Percentiles rank a stretch among this genome's conserved stretches.
phyloP scores from a whole-genome alignment of 2,329 filamentous ascomycete species.

The Escovopsis weberi region DNA sequence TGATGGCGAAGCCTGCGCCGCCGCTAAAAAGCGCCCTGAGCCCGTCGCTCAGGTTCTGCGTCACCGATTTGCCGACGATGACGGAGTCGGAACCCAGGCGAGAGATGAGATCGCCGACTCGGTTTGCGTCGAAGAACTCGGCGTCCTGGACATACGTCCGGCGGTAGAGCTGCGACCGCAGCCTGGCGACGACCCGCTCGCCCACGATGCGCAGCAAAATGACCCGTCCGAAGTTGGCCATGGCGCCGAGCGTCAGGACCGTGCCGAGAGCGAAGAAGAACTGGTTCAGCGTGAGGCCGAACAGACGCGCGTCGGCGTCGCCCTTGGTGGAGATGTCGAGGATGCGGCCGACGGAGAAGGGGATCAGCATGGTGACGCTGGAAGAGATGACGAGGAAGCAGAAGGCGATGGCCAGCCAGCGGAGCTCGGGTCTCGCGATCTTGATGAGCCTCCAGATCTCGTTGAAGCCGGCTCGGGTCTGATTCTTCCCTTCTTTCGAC shows the following conservation, averaged over 20 bases:
- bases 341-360: constrained; percentile 92
- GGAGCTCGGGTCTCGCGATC: constrained; percentile 75
- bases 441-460: constrained; percentile 82
- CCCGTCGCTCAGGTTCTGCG: constrained; percentile 95
- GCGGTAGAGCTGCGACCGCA: constrained; percentile 80
- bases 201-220: constrained; percentile 88
- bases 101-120: constrained; percentile 91
- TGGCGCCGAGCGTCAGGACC: constrained; percentile 69
- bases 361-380: constrained; percentile 86
- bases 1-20: constrained; percentile 74
- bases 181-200: constrained; percentile 80
- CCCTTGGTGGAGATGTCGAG: constrained; percentile 78
- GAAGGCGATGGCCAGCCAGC: constrained; percentile 66
- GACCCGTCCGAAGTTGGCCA: constrained; percentile 86
- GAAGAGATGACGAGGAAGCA: constrained; percentile 79
- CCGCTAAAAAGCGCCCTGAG: constrained; percentile 82
- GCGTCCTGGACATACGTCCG: constrained; percentile 94
- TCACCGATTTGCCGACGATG: constrained; percentile 96
- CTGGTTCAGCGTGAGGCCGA: constrained; percentile 71
- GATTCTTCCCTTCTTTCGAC: constrained; percentile 55
- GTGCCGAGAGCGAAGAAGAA: constrained; percentile 73
- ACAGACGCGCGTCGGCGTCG: constrained; percentile 53
- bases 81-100: constrained; percentile 91
- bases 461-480: constrained; percentile 43
- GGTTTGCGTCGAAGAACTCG: constrained; percentile 96